These are phyloP conservation scores for Venturia pyrina DNA, from an alignment of 2,329 filamentous ascomycete species.

Conservation along the genomic window DNA sequence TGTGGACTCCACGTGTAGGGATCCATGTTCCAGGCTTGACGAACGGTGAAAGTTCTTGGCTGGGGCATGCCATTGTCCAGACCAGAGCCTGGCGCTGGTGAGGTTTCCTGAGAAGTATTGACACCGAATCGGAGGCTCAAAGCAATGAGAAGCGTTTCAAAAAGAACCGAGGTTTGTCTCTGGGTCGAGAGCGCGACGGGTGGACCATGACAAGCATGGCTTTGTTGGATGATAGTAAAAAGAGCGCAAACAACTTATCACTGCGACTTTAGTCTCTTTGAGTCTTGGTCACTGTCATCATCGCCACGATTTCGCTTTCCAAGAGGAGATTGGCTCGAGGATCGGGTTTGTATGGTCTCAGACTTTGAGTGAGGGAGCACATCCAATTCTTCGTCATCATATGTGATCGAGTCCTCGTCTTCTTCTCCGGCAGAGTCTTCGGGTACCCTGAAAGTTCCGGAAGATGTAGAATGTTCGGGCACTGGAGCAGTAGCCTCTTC, in stretches of 20 bases:
- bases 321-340: constrained; percentile 12
- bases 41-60: background rate
- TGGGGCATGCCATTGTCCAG: background rate
- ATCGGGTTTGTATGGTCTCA: background rate
- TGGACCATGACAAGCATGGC: background rate
- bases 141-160: background rate
- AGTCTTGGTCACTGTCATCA: constrained; percentile 13
- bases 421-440: constrained; percentile 15
- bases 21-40: background rate
- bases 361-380: background rate
- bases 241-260: background rate
- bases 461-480: background rate
- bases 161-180: background rate
- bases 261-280: constrained; percentile 7
- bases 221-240: background rate
- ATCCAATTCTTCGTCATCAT: constrained; percentile 11
- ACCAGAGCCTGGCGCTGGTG: background rate
- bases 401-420: constrained; percentile 13
- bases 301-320: constrained; percentile 14
- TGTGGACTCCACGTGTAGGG: background rate
- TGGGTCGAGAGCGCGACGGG: background rate
- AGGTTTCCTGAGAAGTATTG: background rate
- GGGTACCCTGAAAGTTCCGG: constrained; percentile 15
- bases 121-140: background rate
- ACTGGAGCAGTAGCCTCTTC: background rate